Evolutionary conservation across 768 basidiomycete genomes (phyloP), one percentile per base, ranked within the genome.

Genomic region (Boletus speciosus): DNA sequence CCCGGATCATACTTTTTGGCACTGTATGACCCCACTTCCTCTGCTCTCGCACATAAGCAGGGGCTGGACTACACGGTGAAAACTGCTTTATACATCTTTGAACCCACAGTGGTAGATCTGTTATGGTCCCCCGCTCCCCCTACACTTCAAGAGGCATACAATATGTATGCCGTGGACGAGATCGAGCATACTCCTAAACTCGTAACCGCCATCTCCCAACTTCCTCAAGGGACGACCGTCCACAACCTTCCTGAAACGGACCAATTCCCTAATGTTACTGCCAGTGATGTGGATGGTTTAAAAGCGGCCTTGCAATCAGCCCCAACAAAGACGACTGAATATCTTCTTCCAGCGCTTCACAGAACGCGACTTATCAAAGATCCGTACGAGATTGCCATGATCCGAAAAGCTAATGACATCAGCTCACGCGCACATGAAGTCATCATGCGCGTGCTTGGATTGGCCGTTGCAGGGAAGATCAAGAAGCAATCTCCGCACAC

Each of bases 91-190:
- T 93, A 89, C 70, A 85, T 97, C 53, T 92, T 93, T 1, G 78
- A 88, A 51, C 81, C 83, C 19, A 82, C 86, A 48, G 74, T 83
- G 4, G 83, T 75, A 0, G 88, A 90, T 64, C 71, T 92, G 49
- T 84, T 97, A 84, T 98, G 95, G 95, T 88, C 85, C 6, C 83
- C 90, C 3, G 84, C 92, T 15, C 93, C 93, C 0, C 85, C 85
- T 0, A 83, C 89, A 0, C 72, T 86, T 1, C 70, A 82, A 16
- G 77, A 81, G 31, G 83, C 82, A 3, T 74, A 78, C 11, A 58
- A 67, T 16, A 77, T 78, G 12, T 78, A 88, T 60, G 79, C 87
- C 34, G 81, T 84, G 16, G 82, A 90, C n/a, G 62, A 71, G 12
- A 72, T 90, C 31, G 73, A 76, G n/a, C 75, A 86, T 56, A 71